Evolutionary conservation across 2,329 filamentous ascomycete species (phyloP), one percentile per base, ranked within the genome.

Genomic region (Ceratocystis papillata): DNA sequence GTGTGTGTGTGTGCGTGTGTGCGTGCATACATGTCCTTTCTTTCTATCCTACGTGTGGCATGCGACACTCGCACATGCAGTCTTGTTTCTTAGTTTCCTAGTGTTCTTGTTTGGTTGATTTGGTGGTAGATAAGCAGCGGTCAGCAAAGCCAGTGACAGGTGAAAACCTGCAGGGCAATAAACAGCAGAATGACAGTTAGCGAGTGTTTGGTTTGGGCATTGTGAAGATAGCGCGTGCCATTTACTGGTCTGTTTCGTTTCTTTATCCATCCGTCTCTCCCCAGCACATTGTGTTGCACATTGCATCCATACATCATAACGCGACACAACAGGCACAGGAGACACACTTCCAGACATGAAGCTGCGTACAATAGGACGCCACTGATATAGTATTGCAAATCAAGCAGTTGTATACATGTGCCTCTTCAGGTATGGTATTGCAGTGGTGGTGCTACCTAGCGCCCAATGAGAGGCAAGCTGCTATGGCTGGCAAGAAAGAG

Each of bases 371-470:
- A 59, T 59, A 59, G 3, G n/a, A 8, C 55, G 30, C 30, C 55
- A 37, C 17, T 37, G 55, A 37, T 59, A 59, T 59, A 59, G 17
- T 7, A 59, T 59, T 59, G 55, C 4, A 17, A 59, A n/a, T 59
- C 28, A 59, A 59, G 28, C 55, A 59, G 37, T 15, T 41, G 37
- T 15, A 41, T 41, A 41, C 12, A 41, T 41, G 37, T 41, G 37
- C 37, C 37, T 41, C 37, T 41, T 41, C 37, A 41, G 37, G 12
- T 41, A 41, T 41, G 37, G 37, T 59, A 37, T 59, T 25, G n/a
- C 30, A 10, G 28, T 37, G 17, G 48, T 37, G 33, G 55, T 59
- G 33, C 55, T 22, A 59, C 12, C 25, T 37, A 37, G 17, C 15
- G 28, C 17, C 53, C 28, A 33, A n/a, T 22, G 17, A 8, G 17